Base-by-base conservation (phyloP, 805 yeast species). In the Myxozyma melibiosi region DNA sequence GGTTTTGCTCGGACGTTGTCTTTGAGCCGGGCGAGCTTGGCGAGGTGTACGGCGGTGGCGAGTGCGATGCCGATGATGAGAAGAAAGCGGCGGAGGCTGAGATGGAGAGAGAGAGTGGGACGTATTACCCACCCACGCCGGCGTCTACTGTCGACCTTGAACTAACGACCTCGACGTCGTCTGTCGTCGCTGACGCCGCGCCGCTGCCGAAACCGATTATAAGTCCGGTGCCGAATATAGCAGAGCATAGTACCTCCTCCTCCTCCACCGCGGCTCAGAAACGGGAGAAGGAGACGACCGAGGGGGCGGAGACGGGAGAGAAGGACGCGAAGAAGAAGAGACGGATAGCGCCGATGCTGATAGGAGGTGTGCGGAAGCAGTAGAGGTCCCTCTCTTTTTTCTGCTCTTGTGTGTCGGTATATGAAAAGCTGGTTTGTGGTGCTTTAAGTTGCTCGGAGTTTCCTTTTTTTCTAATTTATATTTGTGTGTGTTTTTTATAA, bases 1-100 rank as follows among this genome's bases (percentile, higher is more conserved):
- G 98, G 18, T 92, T 90, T 70, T 86, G 97, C 63, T 86, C 96
- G 0, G 79, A 79, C 43, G 70, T 91, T 1, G 71, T 75, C 5
- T 80, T 90, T 46, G 79, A 79, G 3, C 70, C 73, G 1, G 78
- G 73, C 2, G 76, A 82, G 11, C 75, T 89, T 33, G 96, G 96
- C 33, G 63, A 66, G 2, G 71, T 67, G 30, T 71, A 72, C 46
- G 51, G 65, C 41, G 52, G 57, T 22, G 55, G 59, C 18, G 24
- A 6, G 16, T 24, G 22, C 40, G 55, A 37, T 22, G 45, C 13
- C 8, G 13, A 14, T 7, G 38, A 14, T 9, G 47, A 50, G 4
- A 13, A 33, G 9, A 16, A 31, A 7, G 18, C 7, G 11, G 13
- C 27, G 24, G 28, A 20, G 40, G n/a, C n/a, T n/a, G n/a, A n/a